Evolutionary conservation across 1,284 basidiomycete species (phyloP).

Genomic region (Ustanciosporium gigantosporum): DNA sequence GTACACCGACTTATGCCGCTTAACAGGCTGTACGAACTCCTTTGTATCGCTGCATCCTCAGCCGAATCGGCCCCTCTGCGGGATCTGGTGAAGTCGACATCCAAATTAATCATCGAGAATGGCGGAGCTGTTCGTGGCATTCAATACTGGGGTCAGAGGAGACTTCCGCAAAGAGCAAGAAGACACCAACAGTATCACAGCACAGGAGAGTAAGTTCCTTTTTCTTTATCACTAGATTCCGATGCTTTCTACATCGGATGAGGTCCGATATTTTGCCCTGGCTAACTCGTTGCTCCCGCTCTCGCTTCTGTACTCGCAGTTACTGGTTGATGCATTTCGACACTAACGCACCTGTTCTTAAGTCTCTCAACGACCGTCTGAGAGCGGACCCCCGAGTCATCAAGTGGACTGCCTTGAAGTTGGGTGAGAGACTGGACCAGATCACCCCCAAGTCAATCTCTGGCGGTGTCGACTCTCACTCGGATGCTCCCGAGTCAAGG

Average conservation of each 20-base stretch:
- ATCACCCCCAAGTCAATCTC: constrained; percentile 50
- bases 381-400: constrained; percentile 78
- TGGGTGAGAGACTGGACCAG: constrained; percentile 69
- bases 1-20: no score
- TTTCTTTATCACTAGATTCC: no score
- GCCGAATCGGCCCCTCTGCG: constrained; percentile 68
- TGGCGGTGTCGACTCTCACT: constrained; percentile 31
- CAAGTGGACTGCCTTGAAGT: constrained; percentile 78
- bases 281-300: no score
- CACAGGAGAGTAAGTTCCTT: constrained; percentile 81
- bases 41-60: constrained; percentile 57
- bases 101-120: constrained; percentile 73
- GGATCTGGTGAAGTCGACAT: constrained; percentile 74
- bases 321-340: constrained; percentile 90
- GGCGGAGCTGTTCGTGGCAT: constrained; percentile 81
- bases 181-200: constrained; percentile 70
- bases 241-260: background rate
- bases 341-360: constrained; percentile 73
- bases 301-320: constrained; percentile 63
- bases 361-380: constrained; percentile 70
- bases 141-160: constrained; percentile 74
- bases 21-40: constrained; percentile 60
- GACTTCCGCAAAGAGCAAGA: constrained; percentile 76
- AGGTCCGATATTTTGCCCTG: no score
- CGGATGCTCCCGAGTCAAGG: constrained; percentile 31